Evolutionary conservation across 2,329 filamentous ascomycete species (phyloP).

Genomic region (Aspergillus fumigatus): DNA sequence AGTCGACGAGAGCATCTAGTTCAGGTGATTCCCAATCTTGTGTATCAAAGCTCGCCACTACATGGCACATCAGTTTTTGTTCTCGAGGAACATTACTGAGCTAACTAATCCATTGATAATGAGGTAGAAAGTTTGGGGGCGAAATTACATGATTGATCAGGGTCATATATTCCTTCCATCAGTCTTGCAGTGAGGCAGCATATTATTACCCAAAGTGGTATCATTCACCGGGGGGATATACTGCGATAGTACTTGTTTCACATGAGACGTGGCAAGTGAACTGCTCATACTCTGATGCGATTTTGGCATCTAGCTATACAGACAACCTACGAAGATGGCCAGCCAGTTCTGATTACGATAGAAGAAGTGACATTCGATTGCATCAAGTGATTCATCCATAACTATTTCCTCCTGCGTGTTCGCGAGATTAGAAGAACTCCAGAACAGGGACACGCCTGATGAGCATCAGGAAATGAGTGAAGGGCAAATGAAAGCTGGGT

Average conservation of each 20-base stretch:
- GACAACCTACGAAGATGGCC: neutral
- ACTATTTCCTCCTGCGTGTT: neutral
- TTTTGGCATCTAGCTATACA: neutral
- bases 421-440: no score
- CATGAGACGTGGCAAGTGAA: neutral
- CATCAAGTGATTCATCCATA: neutral
- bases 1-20: constrained; percentile 8
- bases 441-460: neutral
- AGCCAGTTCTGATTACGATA: neutral
- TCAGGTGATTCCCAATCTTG: neutral
- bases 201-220: neutral
- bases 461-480: neutral
- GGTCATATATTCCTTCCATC: neutral
- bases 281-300: neutral
- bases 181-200: neutral
- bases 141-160: neutral
- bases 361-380: neutral
- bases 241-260: neutral
- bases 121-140: neutral
- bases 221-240: neutral
- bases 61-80: neutral
- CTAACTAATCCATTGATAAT: neutral
- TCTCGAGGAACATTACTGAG: neutral
- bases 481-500: neutral
- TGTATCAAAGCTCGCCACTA: neutral